phyloP scores from a whole-genome alignment of 2,329 filamentous ascomycete genomes.

The Paecilomyces sp. region DNA sequence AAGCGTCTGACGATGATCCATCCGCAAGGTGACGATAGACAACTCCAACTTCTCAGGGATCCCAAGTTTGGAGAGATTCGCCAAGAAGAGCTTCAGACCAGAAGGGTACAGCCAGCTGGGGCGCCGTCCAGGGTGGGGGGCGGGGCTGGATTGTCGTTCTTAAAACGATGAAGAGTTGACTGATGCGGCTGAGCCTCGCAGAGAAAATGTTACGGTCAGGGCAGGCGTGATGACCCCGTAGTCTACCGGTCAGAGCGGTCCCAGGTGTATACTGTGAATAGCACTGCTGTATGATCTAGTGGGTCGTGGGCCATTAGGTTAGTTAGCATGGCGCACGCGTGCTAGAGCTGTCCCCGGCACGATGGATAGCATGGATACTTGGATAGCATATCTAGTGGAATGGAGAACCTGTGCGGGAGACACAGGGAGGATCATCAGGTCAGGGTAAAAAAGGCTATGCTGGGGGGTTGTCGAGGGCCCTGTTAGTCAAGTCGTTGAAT shows the following conservation, averaged over 20 bases:
- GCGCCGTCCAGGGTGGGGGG: background rate
- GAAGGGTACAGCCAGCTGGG: background rate
- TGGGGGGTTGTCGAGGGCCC: background rate
- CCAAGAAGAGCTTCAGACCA: background rate
- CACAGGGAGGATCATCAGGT: background rate
- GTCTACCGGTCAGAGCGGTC: background rate
- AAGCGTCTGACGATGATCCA: background rate
- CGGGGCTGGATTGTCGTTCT: background rate
- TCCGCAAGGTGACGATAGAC: background rate
- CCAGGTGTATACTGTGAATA: background rate
- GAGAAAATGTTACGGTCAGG: background rate
- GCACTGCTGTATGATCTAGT: background rate
- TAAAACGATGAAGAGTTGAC: background rate
- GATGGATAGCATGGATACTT: background rate
- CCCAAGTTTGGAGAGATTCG: background rate
- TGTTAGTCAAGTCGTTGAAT: background rate
- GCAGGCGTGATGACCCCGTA: background rate
- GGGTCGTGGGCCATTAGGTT: background rate
- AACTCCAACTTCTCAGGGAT: background rate
- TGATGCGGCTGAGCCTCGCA: background rate
- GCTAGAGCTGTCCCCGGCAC: background rate
- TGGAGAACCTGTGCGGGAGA: background rate
- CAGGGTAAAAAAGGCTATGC: background rate
- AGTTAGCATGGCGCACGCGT: background rate
- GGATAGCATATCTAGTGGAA: background rate